Evolutionary conservation across 2,329 filamentous ascomycete genomes (phyloP), one percentile per base, ranked within the genome.

Genomic region (Monosporascus sp.): DNA sequence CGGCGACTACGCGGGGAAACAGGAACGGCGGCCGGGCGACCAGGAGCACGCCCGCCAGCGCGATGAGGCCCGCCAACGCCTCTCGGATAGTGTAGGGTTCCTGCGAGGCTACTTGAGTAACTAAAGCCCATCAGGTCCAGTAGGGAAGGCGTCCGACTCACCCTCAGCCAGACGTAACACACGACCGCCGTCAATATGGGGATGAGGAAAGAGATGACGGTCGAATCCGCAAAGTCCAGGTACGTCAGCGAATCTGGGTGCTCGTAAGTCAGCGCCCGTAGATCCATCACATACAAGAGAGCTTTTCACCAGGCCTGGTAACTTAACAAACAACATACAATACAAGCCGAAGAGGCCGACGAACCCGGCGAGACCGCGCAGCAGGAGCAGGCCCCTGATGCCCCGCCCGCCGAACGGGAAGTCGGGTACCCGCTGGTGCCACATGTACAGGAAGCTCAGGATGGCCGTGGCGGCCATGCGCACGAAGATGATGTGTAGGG

Each of bases 181-280:
- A 91, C 68, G 77, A 74, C 68, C 1, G 72, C 87, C 7, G 87
- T 84, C 9, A 90, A 74, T 7, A 86, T 86, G 0, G 89, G 89
- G 0, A 87, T 80, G 3, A 94, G 77, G 67, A 93, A 94, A 7
- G 87, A 90, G 36, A 94, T 85, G 24, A 92, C 88, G 0, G 87
- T 90, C 1, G 89, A 87, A 65, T 94, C 89, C 2, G 88, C 84
- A 2, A 94, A 77, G 2, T 88, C 86, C 1, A 94, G 79, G 58
- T 90, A 92, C 24, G 87, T 77, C 0, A 74, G 65, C 0, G 72
- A 71, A 35, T 76, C 70, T 73, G 79, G 61, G 85, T 74, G 2
- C 1, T 14, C n/a, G 6, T 49, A 6, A 60, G 56, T 22, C 17
- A n/a, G n/a, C 25, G 14, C 41, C 5, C 38, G 27, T 6, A 18